Base-by-base conservation (phyloP, 1,284 basidiomycete species). In the Termitomyces sp. region DNA sequence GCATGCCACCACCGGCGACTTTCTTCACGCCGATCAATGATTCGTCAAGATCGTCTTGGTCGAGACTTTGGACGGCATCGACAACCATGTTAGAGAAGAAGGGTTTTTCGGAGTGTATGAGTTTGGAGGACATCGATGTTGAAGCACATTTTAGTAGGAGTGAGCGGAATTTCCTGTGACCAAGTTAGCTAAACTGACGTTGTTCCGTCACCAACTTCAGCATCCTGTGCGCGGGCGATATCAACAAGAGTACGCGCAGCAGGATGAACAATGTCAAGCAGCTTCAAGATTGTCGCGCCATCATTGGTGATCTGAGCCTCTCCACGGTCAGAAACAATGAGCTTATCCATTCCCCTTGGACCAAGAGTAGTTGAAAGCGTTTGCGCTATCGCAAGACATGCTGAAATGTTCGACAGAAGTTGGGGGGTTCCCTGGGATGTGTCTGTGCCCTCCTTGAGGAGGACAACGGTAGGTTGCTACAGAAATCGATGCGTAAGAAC, bases 31-130 rank as follows among this genome's bases (percentile, higher is more conserved):
- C 97, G 63, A 99, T 99, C 61, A 99, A 80, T 19, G 88, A 92
- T 68, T 98, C 94, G 70, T 99, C 93, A 45, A 99, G 80, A 65
- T 97, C 94, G 44, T 90, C 80, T 66, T 92, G 93, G 73, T 99
- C 94, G 42, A 99, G 78, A 54, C 85, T 92, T 59, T 87, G 81
- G 41, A 99, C 94, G 38, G 97, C 94, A 66, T 99, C 92, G 44
- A 99, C 97, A 52, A 97, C 97, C 95, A 99, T 99, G 60, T 91
- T 86, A 30, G 94, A 90, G 77, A 99, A 99, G 77, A 99, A 99
- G 3, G 96, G 95, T 66, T 97, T 97, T 75, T 98, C 94, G 37
- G 93, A 94, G 69, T 98, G 95, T 62, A 99, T 98, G 57, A 99
- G 84, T 74, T 99, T 99, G 57, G 95, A 98, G 18, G 96, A 98